Evolutionary conservation across 371 early-diverging fungal species (phyloP), one percentile per base, ranked within the genome.

Genomic region (Cokeromyces recurvatus): DNA sequence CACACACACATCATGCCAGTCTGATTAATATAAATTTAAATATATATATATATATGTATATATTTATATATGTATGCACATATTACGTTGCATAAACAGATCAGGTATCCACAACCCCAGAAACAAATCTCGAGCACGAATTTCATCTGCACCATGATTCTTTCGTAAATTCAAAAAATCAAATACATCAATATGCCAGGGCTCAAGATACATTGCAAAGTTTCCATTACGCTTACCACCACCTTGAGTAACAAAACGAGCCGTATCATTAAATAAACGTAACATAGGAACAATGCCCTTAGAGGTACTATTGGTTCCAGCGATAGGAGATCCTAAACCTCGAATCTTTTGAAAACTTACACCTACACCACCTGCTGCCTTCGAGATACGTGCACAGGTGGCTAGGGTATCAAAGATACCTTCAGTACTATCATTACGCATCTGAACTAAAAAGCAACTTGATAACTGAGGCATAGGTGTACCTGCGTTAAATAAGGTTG

Each of bases 161-260:
- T 98, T 99, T 71, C 92, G 87, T 55, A 99, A 71, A 48, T 99
- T 99, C 46, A 99, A 68, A 71, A 99, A 99, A 41, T 94, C 95
- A 70, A 98, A 97, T 12, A 99, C 84, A 66, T 99, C 99, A 4
- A 92, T 82, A 62, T 99, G 99, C 99, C 99, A 99, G 9, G 99
- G 99, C 71, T 99, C 99, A 35, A 99, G 76, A 70, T 95, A 99
- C 60, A 99, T 88, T 46, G 99, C 99, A 73, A 98, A 97, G 6
- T 97, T 95, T n/a, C 98, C 97, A 2, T 97, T 95, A 19, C 99
- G 86, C 79, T 97, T 99, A 77, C 97, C 97, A 35, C 99, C 99
- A 40, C 99, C 99, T 71, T 99, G 99, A 65, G 97, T 96, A 15
- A 99, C 97, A 64, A 97, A 99, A 42, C 97, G 89, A 11, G 97